A percentile compares a stretch with the other conserved stretches of the same genome.
phyloP scores from a whole-genome alignment of 768 basidiomycete species.

The Tulasnella calospora region DNA sequence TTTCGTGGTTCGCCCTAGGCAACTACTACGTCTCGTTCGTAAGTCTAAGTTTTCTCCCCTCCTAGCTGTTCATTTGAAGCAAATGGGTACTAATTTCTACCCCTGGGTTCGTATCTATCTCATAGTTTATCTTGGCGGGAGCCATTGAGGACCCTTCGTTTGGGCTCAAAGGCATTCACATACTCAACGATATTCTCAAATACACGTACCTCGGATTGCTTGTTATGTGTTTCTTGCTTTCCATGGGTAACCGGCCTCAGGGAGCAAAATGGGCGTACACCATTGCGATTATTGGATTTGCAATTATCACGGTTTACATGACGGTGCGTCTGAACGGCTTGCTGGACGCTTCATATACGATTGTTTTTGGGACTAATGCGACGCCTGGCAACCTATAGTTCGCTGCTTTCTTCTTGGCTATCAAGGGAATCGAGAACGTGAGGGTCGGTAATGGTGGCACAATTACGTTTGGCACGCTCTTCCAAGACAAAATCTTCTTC shows the following conservation, averaged over 20 bases:
- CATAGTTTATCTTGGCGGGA: constrained; percentile 54
- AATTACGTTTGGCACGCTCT: constrained; percentile 55
- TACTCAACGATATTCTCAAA: constrained; percentile 71
- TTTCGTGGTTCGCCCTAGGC: constrained; percentile 85
- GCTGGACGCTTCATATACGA: not conserved
- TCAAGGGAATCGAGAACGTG: constrained; percentile 69
- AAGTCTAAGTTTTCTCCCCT: constrained; percentile 20
- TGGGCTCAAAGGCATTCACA: constrained; percentile 55
- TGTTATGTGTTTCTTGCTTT: constrained; percentile 79
- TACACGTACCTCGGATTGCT: constrained; percentile 87
- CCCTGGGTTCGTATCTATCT: constrained; percentile 11
- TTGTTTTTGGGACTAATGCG: not conserved
- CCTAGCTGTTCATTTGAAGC: too few relatives aligned
- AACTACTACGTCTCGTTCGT: constrained; percentile 89
- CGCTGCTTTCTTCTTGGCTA: constrained; percentile 74
- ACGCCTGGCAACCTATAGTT: constrained; percentile 42
- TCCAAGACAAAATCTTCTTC: constrained; percentile 74
- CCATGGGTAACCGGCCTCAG: constrained; percentile 87
- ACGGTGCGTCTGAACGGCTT: constrained; percentile 48
- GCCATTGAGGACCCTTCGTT: constrained; percentile 66
- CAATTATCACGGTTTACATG: constrained; percentile 93
- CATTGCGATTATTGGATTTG: constrained; percentile 79
- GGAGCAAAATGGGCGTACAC: constrained; percentile 86
- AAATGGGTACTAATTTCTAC: not conserved
- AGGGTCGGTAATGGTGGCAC: constrained; percentile 39